A percentile compares a stretch with the other conserved stretches of the same genome.
These are phyloP conservation scores for Claviceps spartinae DNA, from an alignment of 2,329 filamentous ascomycete species.

Conservation along the genomic window DNA sequence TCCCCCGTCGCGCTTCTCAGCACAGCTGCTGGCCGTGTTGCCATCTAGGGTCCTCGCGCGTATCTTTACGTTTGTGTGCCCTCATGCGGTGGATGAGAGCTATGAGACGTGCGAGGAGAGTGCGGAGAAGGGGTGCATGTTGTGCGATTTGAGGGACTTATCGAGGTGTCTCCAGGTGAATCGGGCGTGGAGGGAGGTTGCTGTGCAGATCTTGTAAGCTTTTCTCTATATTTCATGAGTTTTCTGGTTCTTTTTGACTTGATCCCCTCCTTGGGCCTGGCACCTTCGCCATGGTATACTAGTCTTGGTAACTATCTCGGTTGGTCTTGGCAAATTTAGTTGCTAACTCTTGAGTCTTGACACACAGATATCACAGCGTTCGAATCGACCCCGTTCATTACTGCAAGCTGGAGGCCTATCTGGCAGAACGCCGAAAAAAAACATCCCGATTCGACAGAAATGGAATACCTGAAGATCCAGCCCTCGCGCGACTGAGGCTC, in stretches of 20 bases:
- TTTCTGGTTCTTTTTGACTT: background rate
- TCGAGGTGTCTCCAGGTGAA: slow-evolving; percentile 65
- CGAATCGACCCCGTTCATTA: slow-evolving; percentile 92
- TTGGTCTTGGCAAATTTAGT: background rate
- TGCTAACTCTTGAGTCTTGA: background rate
- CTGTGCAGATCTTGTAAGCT: slow-evolving; percentile 47
- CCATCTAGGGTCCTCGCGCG: slow-evolving; percentile 56
- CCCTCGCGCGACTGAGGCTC: slow-evolving; percentile 60
- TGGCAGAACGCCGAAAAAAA: slow-evolving; percentile 67
- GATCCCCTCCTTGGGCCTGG: background rate
- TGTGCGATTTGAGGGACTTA: slow-evolving; percentile 84
- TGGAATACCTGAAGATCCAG: slow-evolving; percentile 67
- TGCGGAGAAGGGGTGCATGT: slow-evolving; percentile 73
- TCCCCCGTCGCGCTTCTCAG: slow-evolving; percentile 27
- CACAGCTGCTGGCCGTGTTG: slow-evolving; percentile 36
- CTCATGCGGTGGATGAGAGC: slow-evolving; percentile 62
- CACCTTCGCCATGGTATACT: too few species aligned
- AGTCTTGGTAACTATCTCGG: background rate
- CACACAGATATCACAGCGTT: slow-evolving; percentile 65
- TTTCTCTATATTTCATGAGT: background rate
- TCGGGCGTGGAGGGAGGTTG: slow-evolving; percentile 52
- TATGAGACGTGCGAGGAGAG: slow-evolving; percentile 77
- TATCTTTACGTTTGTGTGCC: slow-evolving; percentile 74
- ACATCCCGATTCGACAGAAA: slow-evolving; percentile 62
- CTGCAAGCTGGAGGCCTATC: slow-evolving; percentile 71